These are phyloP conservation scores for Verticillium tricorpus DNA, from an alignment of 2,329 filamentous ascomycete genomes.

Conservation along the genomic window DNA sequence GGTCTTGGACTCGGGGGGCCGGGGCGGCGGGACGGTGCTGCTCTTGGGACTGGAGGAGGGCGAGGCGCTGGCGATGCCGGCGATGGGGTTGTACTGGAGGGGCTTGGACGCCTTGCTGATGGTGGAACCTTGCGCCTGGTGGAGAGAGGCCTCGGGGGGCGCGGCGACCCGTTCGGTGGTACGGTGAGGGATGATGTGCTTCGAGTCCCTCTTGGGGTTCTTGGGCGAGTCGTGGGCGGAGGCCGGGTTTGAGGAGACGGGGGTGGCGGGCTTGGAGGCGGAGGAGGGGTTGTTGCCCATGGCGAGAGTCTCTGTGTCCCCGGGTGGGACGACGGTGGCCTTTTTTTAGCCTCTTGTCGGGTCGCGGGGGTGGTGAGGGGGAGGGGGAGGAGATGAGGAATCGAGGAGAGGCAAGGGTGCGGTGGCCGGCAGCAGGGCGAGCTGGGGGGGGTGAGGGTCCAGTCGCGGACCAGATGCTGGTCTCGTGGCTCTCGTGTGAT, in stretches of 20 bases:
- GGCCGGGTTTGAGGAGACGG: conserved; percentile 16
- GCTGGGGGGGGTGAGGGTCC: background rate
- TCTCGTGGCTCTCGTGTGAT: background rate
- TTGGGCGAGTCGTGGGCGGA: conserved; percentile 21
- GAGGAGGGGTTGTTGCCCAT: conserved; percentile 32
- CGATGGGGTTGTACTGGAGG: conserved; percentile 44
- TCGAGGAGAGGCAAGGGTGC: background rate
- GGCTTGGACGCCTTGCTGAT: conserved; percentile 39
- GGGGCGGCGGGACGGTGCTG: conserved; percentile 9
- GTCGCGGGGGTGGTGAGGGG: background rate
- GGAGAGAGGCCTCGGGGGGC: conserved; percentile 57
- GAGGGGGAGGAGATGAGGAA: background rate
- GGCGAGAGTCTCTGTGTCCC: conserved; percentile 8
- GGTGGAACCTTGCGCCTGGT: conserved; percentile 55
- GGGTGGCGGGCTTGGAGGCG: conserved; percentile 26
- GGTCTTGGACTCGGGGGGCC: conserved; percentile 19
- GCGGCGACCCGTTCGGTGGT: conserved; percentile 51
- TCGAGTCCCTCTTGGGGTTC: conserved; percentile 35
- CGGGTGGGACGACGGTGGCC: background rate
- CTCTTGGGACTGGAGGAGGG: conserved; percentile 24
- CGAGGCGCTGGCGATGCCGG: conserved; percentile 40
- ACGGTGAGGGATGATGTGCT: conserved; percentile 52
- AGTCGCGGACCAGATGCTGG: background rate
- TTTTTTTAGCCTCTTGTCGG: background rate
- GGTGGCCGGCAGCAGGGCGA: background rate